Base-by-base conservation (phyloP, 179 eudicot genomes). In the Spinacia oleracea region DNA sequence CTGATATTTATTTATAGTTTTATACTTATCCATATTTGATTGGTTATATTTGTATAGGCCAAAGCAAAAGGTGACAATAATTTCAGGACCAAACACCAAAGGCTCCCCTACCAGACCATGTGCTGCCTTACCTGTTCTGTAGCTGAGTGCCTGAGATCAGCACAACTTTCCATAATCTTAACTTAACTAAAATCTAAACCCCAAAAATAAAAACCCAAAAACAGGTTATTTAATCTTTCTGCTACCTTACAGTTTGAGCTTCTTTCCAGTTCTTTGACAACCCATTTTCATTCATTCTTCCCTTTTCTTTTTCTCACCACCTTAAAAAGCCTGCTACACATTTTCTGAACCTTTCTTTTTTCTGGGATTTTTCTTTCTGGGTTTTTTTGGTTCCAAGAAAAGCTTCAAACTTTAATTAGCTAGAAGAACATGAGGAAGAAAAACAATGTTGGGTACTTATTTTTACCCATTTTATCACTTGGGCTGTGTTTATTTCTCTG, bases 41-140 rank as follows among this genome's bases (percentile, higher is more conserved):
- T 65, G 38, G 74, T 35, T 67, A 75, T 51, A 32, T n/a, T 11
- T 72, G 14, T 32, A 38, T 59, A 64, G 83, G 83, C 64, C 83
- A 81, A 70, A 75, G 32, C 7, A 27, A 27, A 48, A 48, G 53
- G 7, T 18, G 45, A 60, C 80, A 81, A 81, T 62, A 60, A 81
- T 48, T 70, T 51, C 18, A 70, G 65, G 79, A 75, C 77, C 58
- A 32, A 45, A 74, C 75, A 75, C 77, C 58, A 32, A 45, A 74
- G 45, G 58, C 58, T 53, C 75, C 83, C 75, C 83, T 74, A 23
- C 62, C 43, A 65, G 46, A 76, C 80, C 83, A 81, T 81, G 83
- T 81, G 83, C 83, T 60, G 16, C 76, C 72, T 76, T 81, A 81
- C 83, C 83, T 81, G 83, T 70, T 75, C 29, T 70, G 66, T 50